Evolutionary conservation across 2,329 filamentous ascomycete species (phyloP), one percentile per base, ranked within the genome.

Genomic region (Colletotrichum ledebouriae): DNA sequence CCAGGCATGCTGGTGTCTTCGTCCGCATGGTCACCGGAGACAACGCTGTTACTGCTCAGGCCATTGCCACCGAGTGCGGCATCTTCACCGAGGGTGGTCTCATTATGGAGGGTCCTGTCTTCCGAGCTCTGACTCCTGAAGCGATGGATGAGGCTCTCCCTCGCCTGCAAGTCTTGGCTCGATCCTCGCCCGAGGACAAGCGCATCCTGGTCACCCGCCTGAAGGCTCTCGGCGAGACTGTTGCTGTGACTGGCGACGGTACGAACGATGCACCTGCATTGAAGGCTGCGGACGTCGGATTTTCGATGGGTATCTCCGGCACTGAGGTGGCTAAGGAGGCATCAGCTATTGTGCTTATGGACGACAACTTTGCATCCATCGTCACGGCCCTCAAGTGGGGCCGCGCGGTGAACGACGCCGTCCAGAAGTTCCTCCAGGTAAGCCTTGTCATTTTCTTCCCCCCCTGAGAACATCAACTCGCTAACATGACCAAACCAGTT

Each of bases 1-100:
- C 89, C 70, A 85, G 89, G 72, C 84, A 81, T 44, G 90, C 90
- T 20, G 90, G 90, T 69, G 89, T 92, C 17, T 82, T 87, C 66
- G 88, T 91, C 52, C 89, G 90, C 72, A 92, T 92, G 90, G 90
- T 92, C 57, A 92, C 90, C 41, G 90, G 89, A 72, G 90, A 92
- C 78, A 92, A 92, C 73, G 82, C 77, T 50, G 75, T 86, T 65
- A 91, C 89, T 1, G 89, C 89, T 5, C 87, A 87, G 73, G 87
- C 89, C 15, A 90, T 91, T 71, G 89, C 89, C 2, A 79, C 83
- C 55, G 87, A 90, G 71, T 90, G 89, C 75, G 87, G 88, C 13
- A 91, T 91, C 72, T 86, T 85, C 67, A 89, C 87, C 22, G 78
- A 83, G 7, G 87, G 86, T 29, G 88, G 89, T 29, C 79, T 90